A percentile compares a stretch with the other conserved stretches of the same genome.
Evolutionary conservation across 768 basidiomycete genomes (phyloP).

Genomic region (Kwoniella mangroviensis): DNA sequence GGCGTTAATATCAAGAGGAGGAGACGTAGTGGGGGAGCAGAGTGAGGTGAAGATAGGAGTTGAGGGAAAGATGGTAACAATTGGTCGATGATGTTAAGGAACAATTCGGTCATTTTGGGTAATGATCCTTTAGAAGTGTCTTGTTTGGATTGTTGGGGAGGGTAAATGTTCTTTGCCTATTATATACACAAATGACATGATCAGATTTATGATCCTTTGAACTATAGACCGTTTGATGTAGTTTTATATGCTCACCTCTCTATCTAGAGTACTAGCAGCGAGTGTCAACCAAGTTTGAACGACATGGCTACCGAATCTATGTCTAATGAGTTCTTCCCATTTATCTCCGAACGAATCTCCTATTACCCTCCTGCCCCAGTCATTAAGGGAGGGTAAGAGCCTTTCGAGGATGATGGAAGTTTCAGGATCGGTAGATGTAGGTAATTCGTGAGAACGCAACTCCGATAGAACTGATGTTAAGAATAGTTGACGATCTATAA

Average conservation of each 20-base stretch:
- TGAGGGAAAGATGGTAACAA: constrained; percentile 67
- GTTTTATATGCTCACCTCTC: constrained; percentile 54
- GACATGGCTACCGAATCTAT: constrained; percentile 95
- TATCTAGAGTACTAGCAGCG: constrained; percentile 59
- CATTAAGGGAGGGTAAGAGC: constrained; percentile 91
- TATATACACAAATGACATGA: constrained; percentile 17
- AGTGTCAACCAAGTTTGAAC: constrained; percentile 80
- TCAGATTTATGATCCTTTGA: not conserved
- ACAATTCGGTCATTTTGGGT: constrained; percentile 57
- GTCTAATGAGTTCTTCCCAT: constrained; percentile 67
- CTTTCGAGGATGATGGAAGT: constrained; percentile 88
- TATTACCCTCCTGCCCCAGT: constrained; percentile 90
- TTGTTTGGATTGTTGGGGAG: constrained; percentile 58
- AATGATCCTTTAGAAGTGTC: constrained; percentile 38
- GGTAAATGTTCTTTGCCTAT: constrained; percentile 43
- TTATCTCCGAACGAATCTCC: constrained; percentile 83
- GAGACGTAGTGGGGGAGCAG: constrained; percentile 85
- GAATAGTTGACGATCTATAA: constrained; percentile 73
- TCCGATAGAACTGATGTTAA: constrained; percentile 81
- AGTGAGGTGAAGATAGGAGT: constrained; percentile 82
- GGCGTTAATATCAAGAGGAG: constrained; percentile 79
- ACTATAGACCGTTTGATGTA: not conserved
- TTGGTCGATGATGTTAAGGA: constrained; percentile 35
- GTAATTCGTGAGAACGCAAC: constrained; percentile 84
- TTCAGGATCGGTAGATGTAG: constrained; percentile 89